A percentile compares a stretch with the other conserved stretches of the same genome.
phyloP scores from a whole-genome alignment of 2,329 filamentous ascomycete genomes.

The Hypoxylon sp. region DNA sequence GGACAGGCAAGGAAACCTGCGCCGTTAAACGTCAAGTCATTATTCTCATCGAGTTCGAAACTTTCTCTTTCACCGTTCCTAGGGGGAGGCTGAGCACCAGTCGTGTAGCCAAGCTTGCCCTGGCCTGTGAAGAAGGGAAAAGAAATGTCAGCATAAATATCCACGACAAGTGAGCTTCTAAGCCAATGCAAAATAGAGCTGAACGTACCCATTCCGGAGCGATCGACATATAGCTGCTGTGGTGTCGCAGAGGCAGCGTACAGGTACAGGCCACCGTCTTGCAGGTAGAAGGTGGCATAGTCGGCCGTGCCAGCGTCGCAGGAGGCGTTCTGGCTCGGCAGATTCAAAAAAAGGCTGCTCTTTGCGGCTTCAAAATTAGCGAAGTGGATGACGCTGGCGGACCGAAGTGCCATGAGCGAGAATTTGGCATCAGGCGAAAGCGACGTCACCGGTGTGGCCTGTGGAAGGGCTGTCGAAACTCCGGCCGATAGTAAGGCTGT shows the following conservation, averaged over 20 bases:
- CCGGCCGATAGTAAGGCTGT: slow-evolving; percentile 56
- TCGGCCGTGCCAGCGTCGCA: slow-evolving; percentile 60
- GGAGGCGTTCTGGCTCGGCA: slow-evolving; percentile 60
- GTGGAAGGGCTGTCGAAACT: slow-evolving; percentile 51
- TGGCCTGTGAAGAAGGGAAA: slow-evolving; percentile 56
- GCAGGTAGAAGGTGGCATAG: slow-evolving; percentile 65
- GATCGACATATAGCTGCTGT: slow-evolving; percentile 67
- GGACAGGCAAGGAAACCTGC: slow-evolving; percentile 67
- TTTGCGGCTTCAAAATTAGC: slow-evolving; percentile 59
- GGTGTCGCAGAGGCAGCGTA: slow-evolving; percentile 58
- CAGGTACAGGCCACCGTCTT: slow-evolving; percentile 62
- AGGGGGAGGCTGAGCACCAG: slow-evolving; percentile 57
- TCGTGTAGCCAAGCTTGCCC: slow-evolving; percentile 67
- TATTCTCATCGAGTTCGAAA: slow-evolving; percentile 60
- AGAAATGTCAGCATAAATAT: background rate
- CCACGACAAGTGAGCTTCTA: background rate
- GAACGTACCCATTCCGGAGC: slow-evolving; percentile 68
- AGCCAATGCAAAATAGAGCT: background rate
- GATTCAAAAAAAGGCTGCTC: slow-evolving; percentile 60
- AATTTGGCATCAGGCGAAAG: slow-evolving; percentile 56
- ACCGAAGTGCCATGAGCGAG: slow-evolving; percentile 63
- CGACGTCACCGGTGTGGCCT: slow-evolving; percentile 34
- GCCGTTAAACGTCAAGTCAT: slow-evolving; percentile 62
- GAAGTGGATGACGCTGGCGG: slow-evolving; percentile 64
- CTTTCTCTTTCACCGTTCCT: slow-evolving; percentile 61